phyloP scores from a whole-genome alignment of 345 rosid genomes.

The Diplotaxis tenuifolia region DNA sequence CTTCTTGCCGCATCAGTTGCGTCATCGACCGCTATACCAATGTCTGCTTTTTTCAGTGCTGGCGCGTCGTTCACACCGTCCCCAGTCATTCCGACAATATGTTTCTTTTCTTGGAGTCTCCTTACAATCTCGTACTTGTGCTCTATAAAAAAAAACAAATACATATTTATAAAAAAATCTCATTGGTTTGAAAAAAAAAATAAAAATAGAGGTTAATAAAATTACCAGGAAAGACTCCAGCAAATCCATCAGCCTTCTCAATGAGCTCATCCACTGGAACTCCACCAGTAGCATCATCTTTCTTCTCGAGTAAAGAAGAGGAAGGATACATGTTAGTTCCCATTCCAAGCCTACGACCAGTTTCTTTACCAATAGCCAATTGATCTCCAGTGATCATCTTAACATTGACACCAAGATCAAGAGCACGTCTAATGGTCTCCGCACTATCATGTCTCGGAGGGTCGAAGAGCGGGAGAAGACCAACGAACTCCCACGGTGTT shows the following conservation, averaged over 20 bases:
- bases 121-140: slow-evolving; percentile 92
- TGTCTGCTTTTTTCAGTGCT: slow-evolving; percentile 86
- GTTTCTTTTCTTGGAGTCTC: slow-evolving; percentile 82
- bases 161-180: too few species aligned
- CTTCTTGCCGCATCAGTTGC: slow-evolving; percentile 93
- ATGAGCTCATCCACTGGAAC: slow-evolving; percentile 78
- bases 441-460: slow-evolving; percentile 98
- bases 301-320: slow-evolving; percentile 72
- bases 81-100: slow-evolving; percentile 95
- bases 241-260: slow-evolving; percentile 94
- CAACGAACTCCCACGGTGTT: slow-evolving; percentile 79
- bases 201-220: too few species aligned
- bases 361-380: slow-evolving; percentile 86
- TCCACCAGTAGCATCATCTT: slow-evolving; percentile 47
- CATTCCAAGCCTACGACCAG: slow-evolving; percentile 93
- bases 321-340: slow-evolving; percentile 97
- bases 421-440: slow-evolving; percentile 83
- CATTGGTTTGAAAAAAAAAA: too few species aligned
- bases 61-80: slow-evolving; percentile 98
- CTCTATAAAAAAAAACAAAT: slow-evolving; percentile 28
- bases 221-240: slow-evolving; percentile 72
- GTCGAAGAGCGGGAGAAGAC: slow-evolving; percentile 85
- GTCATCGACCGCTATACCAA: slow-evolving; percentile 92
- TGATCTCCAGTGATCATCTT: slow-evolving; percentile 98
- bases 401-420: slow-evolving; percentile 76